phyloP scores from a whole-genome alignment of 345 rosid genomes.

The Balakata baccata region DNA sequence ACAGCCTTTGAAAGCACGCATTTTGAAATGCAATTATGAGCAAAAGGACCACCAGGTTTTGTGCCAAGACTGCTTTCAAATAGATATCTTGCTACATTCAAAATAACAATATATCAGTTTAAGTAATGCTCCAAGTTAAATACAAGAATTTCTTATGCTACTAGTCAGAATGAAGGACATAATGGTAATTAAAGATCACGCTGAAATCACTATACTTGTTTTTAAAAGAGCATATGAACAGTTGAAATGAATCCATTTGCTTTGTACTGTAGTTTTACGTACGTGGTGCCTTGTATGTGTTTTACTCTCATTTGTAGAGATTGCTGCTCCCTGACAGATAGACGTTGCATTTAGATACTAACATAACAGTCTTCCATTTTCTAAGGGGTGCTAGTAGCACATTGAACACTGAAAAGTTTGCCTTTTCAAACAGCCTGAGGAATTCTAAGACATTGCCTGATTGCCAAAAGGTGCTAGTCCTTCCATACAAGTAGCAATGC shows the following conservation, averaged over 20 bases:
- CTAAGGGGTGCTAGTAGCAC: background rate
- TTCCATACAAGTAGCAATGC: too few relatives aligned
- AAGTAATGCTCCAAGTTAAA: background rate
- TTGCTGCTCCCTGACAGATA: background rate
- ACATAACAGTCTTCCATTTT: background rate
- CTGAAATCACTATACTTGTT: background rate
- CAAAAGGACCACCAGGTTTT: background rate
- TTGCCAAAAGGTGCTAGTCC: too few relatives aligned
- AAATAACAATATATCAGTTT: background rate
- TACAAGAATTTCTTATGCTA: background rate
- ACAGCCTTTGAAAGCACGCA: conserved; percentile 49
- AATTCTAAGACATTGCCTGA: too few relatives aligned
- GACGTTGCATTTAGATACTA: background rate
- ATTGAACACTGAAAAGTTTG: background rate
- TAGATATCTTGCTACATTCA: conserved; percentile 1
- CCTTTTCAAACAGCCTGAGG: background rate
- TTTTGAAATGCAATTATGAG: background rate
- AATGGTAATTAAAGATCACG: background rate
- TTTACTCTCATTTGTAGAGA: background rate
- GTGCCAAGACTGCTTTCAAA: background rate
- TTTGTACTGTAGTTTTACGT: too few relatives aligned
- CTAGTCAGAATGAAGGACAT: background rate
- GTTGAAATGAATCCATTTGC: background rate
- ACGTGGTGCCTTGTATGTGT: too few relatives aligned
- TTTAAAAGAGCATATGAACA: background rate